These are phyloP conservation scores for Cornus suecica DNA, from an alignment of 148 eudicot genomes.

Conservation along the genomic window DNA sequence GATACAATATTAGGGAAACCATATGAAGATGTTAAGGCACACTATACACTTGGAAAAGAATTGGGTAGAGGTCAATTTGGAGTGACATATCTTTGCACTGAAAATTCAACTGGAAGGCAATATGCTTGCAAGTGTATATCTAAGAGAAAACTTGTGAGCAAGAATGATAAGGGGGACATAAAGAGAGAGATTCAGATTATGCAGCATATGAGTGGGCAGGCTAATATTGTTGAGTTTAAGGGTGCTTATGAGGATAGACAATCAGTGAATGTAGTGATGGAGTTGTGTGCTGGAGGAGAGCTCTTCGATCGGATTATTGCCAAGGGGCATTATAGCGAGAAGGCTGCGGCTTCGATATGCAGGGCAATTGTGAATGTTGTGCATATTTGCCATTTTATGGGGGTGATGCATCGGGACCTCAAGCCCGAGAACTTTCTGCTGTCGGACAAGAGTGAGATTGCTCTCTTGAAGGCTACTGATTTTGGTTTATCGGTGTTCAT, in stretches of 20 bases:
- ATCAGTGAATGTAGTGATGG: constrained; percentile 80
- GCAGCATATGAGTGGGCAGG: constrained; percentile 90
- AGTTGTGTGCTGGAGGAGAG: constrained; percentile 84
- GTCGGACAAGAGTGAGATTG: constrained; percentile 53
- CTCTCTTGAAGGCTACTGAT: constrained; percentile 75
- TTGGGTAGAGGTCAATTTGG: constrained; percentile 88
- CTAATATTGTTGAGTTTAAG: constrained; percentile 76
- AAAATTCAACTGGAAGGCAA: constrained; percentile 37
- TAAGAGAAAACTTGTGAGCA: constrained; percentile 66
- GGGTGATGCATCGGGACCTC: constrained; percentile 83
- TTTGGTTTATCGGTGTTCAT: constrained; percentile 81
- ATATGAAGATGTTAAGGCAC: constrained; percentile 56
- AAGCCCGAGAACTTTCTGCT: constrained; percentile 89
- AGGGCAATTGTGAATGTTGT: constrained; percentile 80
- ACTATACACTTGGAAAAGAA: constrained; percentile 62
- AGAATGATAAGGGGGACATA: constrained; percentile 76
- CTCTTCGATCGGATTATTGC: constrained; percentile 80
- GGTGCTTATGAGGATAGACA: constrained; percentile 79
- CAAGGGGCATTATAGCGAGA: constrained; percentile 75
- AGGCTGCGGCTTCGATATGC: constrained; percentile 67
- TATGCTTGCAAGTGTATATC: constrained; percentile 82
- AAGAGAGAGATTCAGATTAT: constrained; percentile 76
- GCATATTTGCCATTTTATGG: constrained; percentile 86
- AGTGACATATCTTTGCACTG: constrained; percentile 55
- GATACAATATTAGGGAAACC: constrained; percentile 76